Evolutionary conservation across 257 asterid species (phyloP).

Genomic region (Rhazya stricta): DNA sequence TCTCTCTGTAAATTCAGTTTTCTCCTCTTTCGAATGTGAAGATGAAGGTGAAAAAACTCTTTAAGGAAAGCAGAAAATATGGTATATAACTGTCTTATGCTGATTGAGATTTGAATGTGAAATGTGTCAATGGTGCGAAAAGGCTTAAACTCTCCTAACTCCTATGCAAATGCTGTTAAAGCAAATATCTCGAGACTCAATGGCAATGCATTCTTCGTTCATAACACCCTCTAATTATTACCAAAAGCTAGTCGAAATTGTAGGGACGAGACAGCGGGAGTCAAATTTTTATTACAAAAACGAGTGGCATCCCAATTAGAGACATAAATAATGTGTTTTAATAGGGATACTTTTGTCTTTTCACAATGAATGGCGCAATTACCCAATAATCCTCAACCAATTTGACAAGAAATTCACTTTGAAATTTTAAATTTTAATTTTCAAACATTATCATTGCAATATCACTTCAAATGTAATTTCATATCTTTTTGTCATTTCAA

Average conservation of each 20-base stretch:
- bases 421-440: no score
- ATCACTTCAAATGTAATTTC: no score
- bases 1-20: neutral
- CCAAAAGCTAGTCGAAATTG: slow-evolving; percentile 34
- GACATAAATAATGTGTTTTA: no score
- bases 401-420: no score
- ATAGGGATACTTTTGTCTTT: no score
- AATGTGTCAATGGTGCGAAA: slow-evolving; percentile 19
- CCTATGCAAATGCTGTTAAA: slow-evolving; percentile 31
- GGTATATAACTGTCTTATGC: slow-evolving; percentile 5
- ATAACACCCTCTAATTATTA: slow-evolving; percentile 24
- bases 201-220: slow-evolving; percentile 39
- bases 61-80: slow-evolving; percentile 7
- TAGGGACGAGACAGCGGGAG: slow-evolving; percentile 19
- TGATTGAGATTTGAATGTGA: slow-evolving; percentile 4
- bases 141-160: slow-evolving; percentile 22
- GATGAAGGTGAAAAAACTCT: slow-evolving; percentile 2
- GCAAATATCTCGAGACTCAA: slow-evolving; percentile 39
- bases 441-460: no score
- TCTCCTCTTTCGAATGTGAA: neutral
- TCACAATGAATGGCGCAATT: no score
- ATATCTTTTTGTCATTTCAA: no score
- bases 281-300: no score
- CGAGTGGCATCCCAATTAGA: no score
- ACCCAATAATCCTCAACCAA: no score